These are phyloP conservation scores for Pterocarpus santalinus DNA, from an alignment of 306 rosid genomes.

Conservation along the genomic window DNA sequence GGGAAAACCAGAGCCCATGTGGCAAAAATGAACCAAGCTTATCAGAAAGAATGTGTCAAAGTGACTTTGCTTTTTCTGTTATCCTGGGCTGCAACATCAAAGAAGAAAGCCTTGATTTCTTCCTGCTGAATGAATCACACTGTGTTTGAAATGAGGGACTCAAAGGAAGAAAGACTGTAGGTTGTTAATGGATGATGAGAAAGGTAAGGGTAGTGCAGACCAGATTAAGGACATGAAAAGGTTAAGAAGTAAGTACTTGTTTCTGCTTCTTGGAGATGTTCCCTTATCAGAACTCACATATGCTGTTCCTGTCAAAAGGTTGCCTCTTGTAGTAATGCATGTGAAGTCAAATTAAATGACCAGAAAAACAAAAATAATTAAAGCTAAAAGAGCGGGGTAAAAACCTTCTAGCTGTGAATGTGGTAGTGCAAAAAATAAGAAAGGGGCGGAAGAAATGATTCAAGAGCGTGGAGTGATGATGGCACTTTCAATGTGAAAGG, in stretches of 20 bases:
- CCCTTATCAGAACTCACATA: constrained; percentile 43
- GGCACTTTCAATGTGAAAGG: constrained; percentile 59
- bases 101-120: constrained; percentile 41
- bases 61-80: constrained; percentile 18
- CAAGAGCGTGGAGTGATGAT: constrained; percentile 74
- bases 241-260: constrained; percentile 48
- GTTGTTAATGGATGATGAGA: constrained; percentile 2
- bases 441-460: constrained; percentile 75
- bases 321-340: constrained; percentile 47
- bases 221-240: constrained; percentile 50
- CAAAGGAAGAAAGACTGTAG: constrained; percentile 20
- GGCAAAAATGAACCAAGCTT: constrained; percentile 43
- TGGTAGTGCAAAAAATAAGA: constrained; percentile 41
- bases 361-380: constrained; percentile 10
- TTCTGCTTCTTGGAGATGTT: constrained; percentile 48
- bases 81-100: constrained; percentile 43
- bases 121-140: background rate
- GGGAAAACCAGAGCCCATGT: constrained; percentile 67
- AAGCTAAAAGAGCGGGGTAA: constrained; percentile 33
- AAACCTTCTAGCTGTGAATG: constrained; percentile 37
- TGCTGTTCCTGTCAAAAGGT: constrained; percentile 50
- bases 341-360: constrained; percentile 36
- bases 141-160: constrained; percentile 25
- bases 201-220: constrained; percentile 49
- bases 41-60: constrained; percentile 9